Conservation (phyloP, 768 basidiomycete species). For the Tulasnella sp. region DNA sequence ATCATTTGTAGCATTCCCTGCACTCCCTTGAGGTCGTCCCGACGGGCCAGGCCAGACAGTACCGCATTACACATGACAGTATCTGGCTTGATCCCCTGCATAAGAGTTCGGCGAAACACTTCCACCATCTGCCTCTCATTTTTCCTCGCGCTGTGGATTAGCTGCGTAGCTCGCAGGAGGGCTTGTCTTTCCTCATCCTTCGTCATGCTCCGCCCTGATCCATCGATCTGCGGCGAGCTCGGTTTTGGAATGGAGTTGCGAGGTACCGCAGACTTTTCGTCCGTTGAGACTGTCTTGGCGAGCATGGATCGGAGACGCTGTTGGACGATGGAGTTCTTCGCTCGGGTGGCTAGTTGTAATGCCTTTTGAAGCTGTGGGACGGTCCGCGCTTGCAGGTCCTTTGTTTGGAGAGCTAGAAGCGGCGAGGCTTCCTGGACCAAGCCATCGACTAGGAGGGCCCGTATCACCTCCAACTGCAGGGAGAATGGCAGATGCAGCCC, state of each 20-base stretch:
- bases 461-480: neutral
- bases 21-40: conserved; percentile 44
- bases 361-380: neutral
- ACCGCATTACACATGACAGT: conserved; percentile 47
- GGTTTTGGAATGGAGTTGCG: neutral
- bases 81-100: conserved; percentile 20
- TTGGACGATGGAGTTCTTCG: neutral
- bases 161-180: conserved; percentile 36
- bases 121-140: conserved; percentile 37
- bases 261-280: neutral
- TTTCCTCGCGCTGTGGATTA: conserved; percentile 42
- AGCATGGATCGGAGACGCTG: neutral
- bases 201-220: neutral
- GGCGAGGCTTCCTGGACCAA: neutral
- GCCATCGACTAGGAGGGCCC: neutral
- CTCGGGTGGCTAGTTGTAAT: neutral
- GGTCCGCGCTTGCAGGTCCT: neutral
- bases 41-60: conserved; percentile 42
- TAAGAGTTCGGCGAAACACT: neutral
- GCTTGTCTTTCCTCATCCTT: neutral
- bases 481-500: neutral
- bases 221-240: neutral
- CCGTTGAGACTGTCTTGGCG: neutral
- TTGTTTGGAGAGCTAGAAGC: neutral
- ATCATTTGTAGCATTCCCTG: conserved; percentile 46